phyloP scores from a whole-genome alignment of 768 basidiomycete species.

The Tricholoma saponaceum region DNA sequence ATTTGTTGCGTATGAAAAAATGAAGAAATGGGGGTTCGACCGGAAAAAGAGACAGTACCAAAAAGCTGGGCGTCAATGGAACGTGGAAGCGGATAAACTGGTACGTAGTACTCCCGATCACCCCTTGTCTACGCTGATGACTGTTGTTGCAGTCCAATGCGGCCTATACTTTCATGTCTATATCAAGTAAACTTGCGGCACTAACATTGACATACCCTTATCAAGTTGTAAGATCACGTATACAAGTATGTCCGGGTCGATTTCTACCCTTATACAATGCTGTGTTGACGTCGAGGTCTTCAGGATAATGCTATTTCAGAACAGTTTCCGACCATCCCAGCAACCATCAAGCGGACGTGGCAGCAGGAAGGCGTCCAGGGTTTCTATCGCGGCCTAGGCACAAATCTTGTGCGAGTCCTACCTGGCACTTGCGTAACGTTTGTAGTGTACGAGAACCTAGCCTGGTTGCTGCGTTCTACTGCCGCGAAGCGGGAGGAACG shows the following conservation, averaged over 20 bases:
- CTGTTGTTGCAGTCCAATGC: conserved; percentile 66
- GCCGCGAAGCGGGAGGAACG: conserved; percentile 49
- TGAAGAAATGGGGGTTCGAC: conserved; percentile 89
- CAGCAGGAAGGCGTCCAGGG: conserved; percentile 73
- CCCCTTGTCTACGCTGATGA: not conserved
- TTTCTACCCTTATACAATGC: not conserved
- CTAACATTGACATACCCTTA: conserved; percentile 91
- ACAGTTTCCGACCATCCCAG: conserved; percentile 79
- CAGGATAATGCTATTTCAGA: conserved; percentile 66
- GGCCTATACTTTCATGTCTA: conserved; percentile 90
- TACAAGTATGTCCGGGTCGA: conserved; percentile 59
- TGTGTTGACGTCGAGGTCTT: not conserved
- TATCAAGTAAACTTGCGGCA: conserved; percentile 82
- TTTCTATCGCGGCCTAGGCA: conserved; percentile 94
- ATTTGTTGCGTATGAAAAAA: conserved; percentile 94
- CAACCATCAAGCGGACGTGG: conserved; percentile 80
- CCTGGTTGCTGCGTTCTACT: conserved; percentile 70
- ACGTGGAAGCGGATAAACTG: conserved; percentile 76
- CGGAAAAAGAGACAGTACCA: conserved; percentile 63
- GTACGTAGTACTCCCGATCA: conserved; percentile 40
- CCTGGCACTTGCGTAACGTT: conserved; percentile 98
- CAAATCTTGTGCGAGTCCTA: conserved; percentile 90
- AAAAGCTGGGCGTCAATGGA: conserved; percentile 60
- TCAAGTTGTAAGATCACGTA: conserved; percentile 90
- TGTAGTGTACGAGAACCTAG: conserved; percentile 93